Conservation (phyloP, 2,329 filamentous ascomycete genomes). For the Aspergillus sp. region DNA sequence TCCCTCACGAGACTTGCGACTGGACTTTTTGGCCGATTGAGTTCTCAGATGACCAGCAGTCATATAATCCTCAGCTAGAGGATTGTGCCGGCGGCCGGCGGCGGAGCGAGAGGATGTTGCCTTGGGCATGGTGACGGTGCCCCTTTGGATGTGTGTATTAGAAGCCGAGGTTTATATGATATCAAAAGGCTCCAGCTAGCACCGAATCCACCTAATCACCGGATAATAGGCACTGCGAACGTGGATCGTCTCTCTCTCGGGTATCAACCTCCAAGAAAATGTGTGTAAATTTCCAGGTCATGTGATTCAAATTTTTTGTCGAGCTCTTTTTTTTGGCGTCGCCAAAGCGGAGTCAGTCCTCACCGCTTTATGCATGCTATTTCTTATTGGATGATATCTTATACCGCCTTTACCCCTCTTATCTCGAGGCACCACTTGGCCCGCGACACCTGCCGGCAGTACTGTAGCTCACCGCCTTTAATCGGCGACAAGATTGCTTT, state of each 20-base stretch:
- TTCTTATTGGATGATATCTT: not conserved
- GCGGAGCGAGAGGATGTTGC: conserved; percentile 61
- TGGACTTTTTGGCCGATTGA: conserved; percentile 70
- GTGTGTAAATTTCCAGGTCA: conserved; percentile 41
- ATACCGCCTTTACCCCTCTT: conserved; percentile 14
- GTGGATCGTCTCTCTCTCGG: not conserved
- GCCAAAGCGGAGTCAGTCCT: conserved; percentile 8
- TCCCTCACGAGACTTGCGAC: conserved; percentile 58
- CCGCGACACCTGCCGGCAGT: conserved; percentile 13
- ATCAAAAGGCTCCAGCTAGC: not conserved
- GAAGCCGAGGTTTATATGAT: not conserved
- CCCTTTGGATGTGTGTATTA: not conserved
- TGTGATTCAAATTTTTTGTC: conserved; percentile 38
- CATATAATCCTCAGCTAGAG: conserved; percentile 83
- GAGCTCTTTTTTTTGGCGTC: conserved; percentile 22
- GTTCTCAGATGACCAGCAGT: conserved; percentile 70
- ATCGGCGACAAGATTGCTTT: not conserved
- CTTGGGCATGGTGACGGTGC: conserved; percentile 70
- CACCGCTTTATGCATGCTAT: conserved; percentile 19
- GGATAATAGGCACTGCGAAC: not conserved
- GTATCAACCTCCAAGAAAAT: conserved; percentile 21
- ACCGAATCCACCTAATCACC: not conserved
- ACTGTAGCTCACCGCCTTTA: conserved; percentile 14
- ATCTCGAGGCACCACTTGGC: not conserved
- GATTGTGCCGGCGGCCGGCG: conserved; percentile 75